These are phyloP conservation scores for Spinacia oleracea DNA, from an alignment of 179 eudicot genomes.

Conservation along the genomic window DNA sequence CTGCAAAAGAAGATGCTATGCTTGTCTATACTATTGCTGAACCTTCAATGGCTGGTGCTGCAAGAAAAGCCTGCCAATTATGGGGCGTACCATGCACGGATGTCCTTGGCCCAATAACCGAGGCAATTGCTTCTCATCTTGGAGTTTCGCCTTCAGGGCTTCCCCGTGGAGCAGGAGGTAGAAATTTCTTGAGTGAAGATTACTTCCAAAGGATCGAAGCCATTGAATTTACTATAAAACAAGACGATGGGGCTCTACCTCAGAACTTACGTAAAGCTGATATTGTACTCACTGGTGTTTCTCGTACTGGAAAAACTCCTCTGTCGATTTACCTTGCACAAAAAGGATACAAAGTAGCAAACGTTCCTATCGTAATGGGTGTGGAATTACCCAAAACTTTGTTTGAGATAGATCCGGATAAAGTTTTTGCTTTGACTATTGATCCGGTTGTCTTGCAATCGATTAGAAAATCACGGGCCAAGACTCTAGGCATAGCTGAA, in stretches of 20 bases:
- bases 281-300: constrained; percentile 84
- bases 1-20: constrained; percentile 83
- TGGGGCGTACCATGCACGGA: constrained; percentile 80
- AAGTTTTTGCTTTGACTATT: constrained; percentile 81
- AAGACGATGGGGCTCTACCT: constrained; percentile 94
- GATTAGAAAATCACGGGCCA: constrained; percentile 79
- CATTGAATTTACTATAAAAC: constrained; percentile 90
- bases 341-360: constrained; percentile 92
- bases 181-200: constrained; percentile 60
- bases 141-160: constrained; percentile 90
- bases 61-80: constrained; percentile 67
- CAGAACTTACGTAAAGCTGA: constrained; percentile 72
- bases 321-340: constrained; percentile 87
- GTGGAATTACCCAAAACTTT: constrained; percentile 57
- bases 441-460: constrained; percentile 71
- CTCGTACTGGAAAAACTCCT: constrained; percentile 94
- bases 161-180: constrained; percentile 87
- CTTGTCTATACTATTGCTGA: constrained; percentile 89
- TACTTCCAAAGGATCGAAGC: constrained; percentile 89
- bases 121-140: constrained; percentile 77
- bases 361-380: constrained; percentile 84
- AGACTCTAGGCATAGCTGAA: constrained; percentile 64
- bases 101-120: constrained; percentile 76
- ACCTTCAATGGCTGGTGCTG: constrained; percentile 75
- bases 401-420: constrained; percentile 72